phyloP scores from a whole-genome alignment of 2,329 filamentous ascomycete genomes.

The Elsinoe batatas region DNA sequence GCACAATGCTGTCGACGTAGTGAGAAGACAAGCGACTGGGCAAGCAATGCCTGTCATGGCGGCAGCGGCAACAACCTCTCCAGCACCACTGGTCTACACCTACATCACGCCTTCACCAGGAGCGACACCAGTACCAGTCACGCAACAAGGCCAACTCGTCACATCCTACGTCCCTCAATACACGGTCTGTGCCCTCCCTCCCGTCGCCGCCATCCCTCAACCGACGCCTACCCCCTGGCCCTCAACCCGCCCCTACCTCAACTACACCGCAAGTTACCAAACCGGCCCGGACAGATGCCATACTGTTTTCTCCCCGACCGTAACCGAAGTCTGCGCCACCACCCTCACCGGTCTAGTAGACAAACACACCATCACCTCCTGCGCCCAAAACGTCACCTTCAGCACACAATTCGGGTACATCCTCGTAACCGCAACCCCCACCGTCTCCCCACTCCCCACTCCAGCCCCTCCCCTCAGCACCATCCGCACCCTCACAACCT shows the following conservation, averaged over 20 bases:
- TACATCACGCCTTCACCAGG: slow-evolving; percentile 35
- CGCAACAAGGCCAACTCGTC: slow-evolving; percentile 34
- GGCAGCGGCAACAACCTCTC: background rate
- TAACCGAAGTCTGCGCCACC: slow-evolving; percentile 36
- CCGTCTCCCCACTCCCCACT: background rate
- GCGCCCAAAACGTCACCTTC: slow-evolving; percentile 37
- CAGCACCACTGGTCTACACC: slow-evolving; percentile 17
- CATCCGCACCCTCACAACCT: slow-evolving; percentile 33
- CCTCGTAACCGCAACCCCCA: slow-evolving; percentile 29
- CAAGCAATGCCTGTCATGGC: background rate
- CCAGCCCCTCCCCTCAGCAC: slow-evolving; percentile 15
- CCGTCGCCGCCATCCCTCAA: slow-evolving; percentile 26
- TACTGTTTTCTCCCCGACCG: slow-evolving; percentile 32
- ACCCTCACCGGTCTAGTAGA: slow-evolving; percentile 33
- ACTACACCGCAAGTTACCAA: slow-evolving; percentile 27
- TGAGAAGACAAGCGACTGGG: background rate
- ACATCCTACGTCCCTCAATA: slow-evolving; percentile 34
- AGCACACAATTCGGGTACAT: slow-evolving; percentile 36
- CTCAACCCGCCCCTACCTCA: slow-evolving; percentile 28
- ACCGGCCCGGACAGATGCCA: slow-evolving; percentile 30
- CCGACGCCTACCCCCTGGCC: slow-evolving; percentile 21
- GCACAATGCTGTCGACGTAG: background rate
- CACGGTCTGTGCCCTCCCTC: slow-evolving; percentile 34
- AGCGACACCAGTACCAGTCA: slow-evolving; percentile 33
- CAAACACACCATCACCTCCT: slow-evolving; percentile 33